Percentiles rank a stretch among this genome's conserved stretches.
phyloP scores from a whole-genome alignment of 768 basidiomycete species.

The Tulasnella sp. region DNA sequence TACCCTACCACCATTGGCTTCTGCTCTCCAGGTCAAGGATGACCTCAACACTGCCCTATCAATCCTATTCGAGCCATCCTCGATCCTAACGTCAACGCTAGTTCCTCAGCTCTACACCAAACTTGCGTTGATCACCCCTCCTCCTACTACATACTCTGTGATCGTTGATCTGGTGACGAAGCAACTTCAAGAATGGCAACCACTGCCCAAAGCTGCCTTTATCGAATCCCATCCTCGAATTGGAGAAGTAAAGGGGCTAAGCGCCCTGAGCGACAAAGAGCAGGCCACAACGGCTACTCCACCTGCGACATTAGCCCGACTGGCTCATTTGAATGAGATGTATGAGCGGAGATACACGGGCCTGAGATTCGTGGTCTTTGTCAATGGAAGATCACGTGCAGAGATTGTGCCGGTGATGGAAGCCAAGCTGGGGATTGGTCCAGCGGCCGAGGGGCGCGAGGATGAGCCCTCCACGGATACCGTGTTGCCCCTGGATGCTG shows the following conservation, averaged over 20 bases:
- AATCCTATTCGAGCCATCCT: slow-evolving; percentile 57
- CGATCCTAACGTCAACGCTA: slow-evolving; percentile 40
- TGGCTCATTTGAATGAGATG: slow-evolving; percentile 61
- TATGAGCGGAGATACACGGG: slow-evolving; percentile 68
- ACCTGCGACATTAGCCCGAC: slow-evolving; percentile 59
- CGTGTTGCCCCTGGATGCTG: slow-evolving; percentile 31
- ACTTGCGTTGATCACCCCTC: slow-evolving; percentile 30
- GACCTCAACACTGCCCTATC: slow-evolving; percentile 29
- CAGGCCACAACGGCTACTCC: slow-evolving; percentile 52
- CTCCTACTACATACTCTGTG: slow-evolving; percentile 36
- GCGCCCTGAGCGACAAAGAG: slow-evolving; percentile 65
- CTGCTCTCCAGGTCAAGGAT: slow-evolving; percentile 1
- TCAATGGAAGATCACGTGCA: slow-evolving; percentile 67
- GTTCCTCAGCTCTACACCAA: slow-evolving; percentile 30
- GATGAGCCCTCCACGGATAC: slow-evolving; percentile 28
- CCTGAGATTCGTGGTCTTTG: slow-evolving; percentile 83
- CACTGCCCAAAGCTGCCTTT: slow-evolving; percentile 39
- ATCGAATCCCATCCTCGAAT: slow-evolving; percentile 82
- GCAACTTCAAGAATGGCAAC: slow-evolving; percentile 18
- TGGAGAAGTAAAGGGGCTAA: slow-evolving; percentile 68
- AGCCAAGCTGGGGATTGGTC: slow-evolving; percentile 39
- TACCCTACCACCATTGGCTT: slow-evolving; percentile 3
- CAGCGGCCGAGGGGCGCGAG: slow-evolving; percentile 24
- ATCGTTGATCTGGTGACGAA: slow-evolving; percentile 39
- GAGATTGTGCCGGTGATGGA: slow-evolving; percentile 75